Conservation (phyloP, 2,329 filamentous ascomycete genomes). For the Scedosporium minutisporum region DNA sequence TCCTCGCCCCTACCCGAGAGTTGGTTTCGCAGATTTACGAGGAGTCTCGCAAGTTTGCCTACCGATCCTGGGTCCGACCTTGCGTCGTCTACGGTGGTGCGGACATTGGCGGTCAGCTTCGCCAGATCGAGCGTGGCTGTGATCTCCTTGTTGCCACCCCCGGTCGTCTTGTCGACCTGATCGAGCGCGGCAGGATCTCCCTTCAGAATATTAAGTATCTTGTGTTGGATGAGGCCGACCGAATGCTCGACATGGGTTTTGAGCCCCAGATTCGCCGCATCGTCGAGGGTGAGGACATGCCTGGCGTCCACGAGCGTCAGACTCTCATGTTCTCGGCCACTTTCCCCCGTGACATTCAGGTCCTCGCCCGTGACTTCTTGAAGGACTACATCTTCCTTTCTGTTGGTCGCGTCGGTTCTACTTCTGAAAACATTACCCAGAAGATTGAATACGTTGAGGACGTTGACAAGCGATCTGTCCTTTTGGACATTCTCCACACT, state of each 20-base stretch:
- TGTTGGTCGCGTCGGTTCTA: conserved; percentile 95
- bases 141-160: conserved; percentile 96
- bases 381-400: conserved; percentile 99
- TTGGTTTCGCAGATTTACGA: conserved; percentile 98
- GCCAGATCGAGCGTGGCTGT: conserved; percentile 94
- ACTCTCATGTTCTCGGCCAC: conserved; percentile 99
- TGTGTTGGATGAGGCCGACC: conserved; percentile 96
- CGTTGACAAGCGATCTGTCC: conserved; percentile 91
- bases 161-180: conserved; percentile 92
- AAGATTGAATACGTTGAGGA: conserved; percentile 98
- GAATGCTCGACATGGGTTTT: conserved; percentile 99
- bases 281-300: conserved; percentile 98
- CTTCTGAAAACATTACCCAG: conserved; percentile 99
- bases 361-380: conserved; percentile 96
- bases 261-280: conserved; percentile 98
- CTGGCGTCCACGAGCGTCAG: conserved; percentile 69
- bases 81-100: conserved; percentile 99
- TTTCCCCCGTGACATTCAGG: conserved; percentile 98
- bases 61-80: conserved; percentile 96
- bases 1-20: conserved; percentile 94
- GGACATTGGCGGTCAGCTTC: conserved; percentile 95
- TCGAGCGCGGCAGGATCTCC: conserved; percentile 96
- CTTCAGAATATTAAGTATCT: conserved; percentile 98
- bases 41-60: conserved; percentile 94
- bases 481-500: conserved; percentile 94